Conservation (phyloP, 2,329 filamentous ascomycete species). For the Beauveria bassiana region DNA sequence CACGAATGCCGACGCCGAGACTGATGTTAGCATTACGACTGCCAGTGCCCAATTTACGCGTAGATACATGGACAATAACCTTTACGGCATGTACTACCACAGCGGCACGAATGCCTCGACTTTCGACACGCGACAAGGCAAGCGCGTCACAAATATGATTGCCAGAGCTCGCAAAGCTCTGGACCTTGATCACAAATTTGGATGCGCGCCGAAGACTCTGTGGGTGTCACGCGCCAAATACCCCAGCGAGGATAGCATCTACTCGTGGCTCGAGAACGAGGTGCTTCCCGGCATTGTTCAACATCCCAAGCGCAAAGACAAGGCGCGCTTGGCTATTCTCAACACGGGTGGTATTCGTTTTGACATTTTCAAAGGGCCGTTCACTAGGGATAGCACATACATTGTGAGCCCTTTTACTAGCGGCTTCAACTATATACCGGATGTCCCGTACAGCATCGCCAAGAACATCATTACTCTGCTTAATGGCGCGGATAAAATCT, state of each 20-base stretch:
- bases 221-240: slow-evolving; percentile 80
- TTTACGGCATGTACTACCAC: slow-evolving; percentile 77
- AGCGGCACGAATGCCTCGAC: slow-evolving; percentile 61
- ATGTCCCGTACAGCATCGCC: slow-evolving; percentile 73
- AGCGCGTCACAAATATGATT: slow-evolving; percentile 64
- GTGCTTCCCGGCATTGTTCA: slow-evolving; percentile 63
- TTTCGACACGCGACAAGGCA: slow-evolving; percentile 70
- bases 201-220: slow-evolving; percentile 73
- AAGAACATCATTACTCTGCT: slow-evolving; percentile 56
- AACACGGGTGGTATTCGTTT: slow-evolving; percentile 93
- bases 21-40: slow-evolving; percentile 17
- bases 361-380: slow-evolving; percentile 87
- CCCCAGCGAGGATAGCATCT: slow-evolving; percentile 66
- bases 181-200: slow-evolving; percentile 63
- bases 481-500: slow-evolving; percentile 46
- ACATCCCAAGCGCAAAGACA: slow-evolving; percentile 48
- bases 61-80: slow-evolving; percentile 89
- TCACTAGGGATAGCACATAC: slow-evolving; percentile 81
- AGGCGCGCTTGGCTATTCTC: slow-evolving; percentile 63
- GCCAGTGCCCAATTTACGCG: slow-evolving; percentile 56
- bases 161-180: slow-evolving; percentile 60
- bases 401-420: slow-evolving; percentile 84
- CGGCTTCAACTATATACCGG: slow-evolving; percentile 65
- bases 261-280: slow-evolving; percentile 68
- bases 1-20: slow-evolving; percentile 17